A percentile compares a stretch with the other conserved stretches of the same genome.
These are phyloP conservation scores for Exutisphaerella laricina DNA, from an alignment of 2,329 filamentous ascomycete genomes.

Conservation along the genomic window DNA sequence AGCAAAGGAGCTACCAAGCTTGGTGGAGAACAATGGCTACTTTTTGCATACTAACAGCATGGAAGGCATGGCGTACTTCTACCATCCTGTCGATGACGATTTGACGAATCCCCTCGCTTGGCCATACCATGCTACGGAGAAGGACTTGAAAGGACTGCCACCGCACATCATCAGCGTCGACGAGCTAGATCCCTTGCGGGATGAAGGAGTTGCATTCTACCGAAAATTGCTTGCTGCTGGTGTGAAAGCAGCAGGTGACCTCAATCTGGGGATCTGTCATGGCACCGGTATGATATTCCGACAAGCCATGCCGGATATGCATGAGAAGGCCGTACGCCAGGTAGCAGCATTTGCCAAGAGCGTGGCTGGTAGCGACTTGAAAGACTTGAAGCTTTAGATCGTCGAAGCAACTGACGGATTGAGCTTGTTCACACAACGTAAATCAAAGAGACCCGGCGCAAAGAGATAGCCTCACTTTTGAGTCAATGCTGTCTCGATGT, in stretches of 20 bases:
- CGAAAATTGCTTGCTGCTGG: constrained; percentile 26
- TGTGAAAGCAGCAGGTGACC: constrained; percentile 21
- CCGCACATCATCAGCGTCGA: constrained; percentile 26
- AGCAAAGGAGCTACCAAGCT: constrained; percentile 17
- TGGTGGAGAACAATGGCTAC: constrained; percentile 29
- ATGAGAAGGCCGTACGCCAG: constrained; percentile 16
- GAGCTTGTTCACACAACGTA: not conserved
- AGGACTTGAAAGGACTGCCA: constrained; percentile 28
- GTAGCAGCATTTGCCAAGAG: constrained; percentile 23
- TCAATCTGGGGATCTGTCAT: constrained; percentile 28
- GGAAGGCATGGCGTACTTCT: constrained; percentile 15
- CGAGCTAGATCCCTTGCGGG: constrained; percentile 29
- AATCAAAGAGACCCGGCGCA: no score
- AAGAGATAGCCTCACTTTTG: no score
- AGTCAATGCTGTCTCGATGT: constrained; percentile 21
- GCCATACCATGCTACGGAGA: constrained; percentile 27
- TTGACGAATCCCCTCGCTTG: constrained; percentile 27
- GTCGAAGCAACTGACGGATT: not conserved
- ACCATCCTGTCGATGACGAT: constrained; percentile 9
- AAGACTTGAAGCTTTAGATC: not conserved
- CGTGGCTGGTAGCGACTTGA: constrained; percentile 2
- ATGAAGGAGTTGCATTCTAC: constrained; percentile 28
- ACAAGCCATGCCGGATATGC: constrained; percentile 24
- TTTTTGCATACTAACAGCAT: constrained; percentile 16
- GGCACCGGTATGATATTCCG: constrained; percentile 23